Evolutionary conservation across 2,329 filamentous ascomycete genomes (phyloP).

Genomic region (Xylaria sp.): DNA sequence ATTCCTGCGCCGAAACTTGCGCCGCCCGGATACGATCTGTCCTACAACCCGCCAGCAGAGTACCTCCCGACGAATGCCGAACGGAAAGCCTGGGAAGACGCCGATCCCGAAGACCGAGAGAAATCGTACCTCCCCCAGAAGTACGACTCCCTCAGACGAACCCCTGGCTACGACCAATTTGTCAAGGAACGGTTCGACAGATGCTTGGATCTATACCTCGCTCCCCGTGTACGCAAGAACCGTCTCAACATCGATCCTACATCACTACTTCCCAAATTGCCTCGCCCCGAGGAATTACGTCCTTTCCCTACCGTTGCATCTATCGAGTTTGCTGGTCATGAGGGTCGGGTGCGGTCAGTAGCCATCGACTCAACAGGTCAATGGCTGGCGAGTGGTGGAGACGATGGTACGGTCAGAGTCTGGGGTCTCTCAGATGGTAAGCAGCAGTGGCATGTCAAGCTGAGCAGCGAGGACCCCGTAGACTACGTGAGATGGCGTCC

Average conservation of each 20-base stretch:
- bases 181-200: slow-evolving; percentile 96
- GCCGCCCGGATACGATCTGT: slow-evolving; percentile 90
- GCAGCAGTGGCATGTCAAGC: slow-evolving; percentile 76
- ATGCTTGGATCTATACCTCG: slow-evolving; percentile 90
- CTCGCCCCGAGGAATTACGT: slow-evolving; percentile 85
- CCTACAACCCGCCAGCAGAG: slow-evolving; percentile 92
- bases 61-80: slow-evolving; percentile 86
- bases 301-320: slow-evolving; percentile 91
- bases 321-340: slow-evolving; percentile 80
- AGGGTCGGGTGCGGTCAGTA: slow-evolving; percentile 79
- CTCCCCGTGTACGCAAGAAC: slow-evolving; percentile 85
- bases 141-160: slow-evolving; percentile 78
- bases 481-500: slow-evolving; percentile 88
- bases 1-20: slow-evolving; percentile 89
- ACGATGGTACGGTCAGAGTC: slow-evolving; percentile 86
- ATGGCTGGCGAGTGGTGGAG: slow-evolving; percentile 86
- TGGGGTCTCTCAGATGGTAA: slow-evolving; percentile 85
- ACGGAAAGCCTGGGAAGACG: slow-evolving; percentile 75
- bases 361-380: slow-evolving; percentile 79
- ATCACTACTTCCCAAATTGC: slow-evolving; percentile 86
- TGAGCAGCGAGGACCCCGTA: slow-evolving; percentile 74
- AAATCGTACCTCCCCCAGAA: slow-evolving; percentile 81
- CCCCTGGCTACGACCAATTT: slow-evolving; percentile 83
- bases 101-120: slow-evolving; percentile 85
- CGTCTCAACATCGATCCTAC: slow-evolving; percentile 95